A percentile compares a stretch with the other conserved stretches of the same genome.
Conservation (phyloP, 306 rosid genomes). For the Castanea crenata region DNA sequence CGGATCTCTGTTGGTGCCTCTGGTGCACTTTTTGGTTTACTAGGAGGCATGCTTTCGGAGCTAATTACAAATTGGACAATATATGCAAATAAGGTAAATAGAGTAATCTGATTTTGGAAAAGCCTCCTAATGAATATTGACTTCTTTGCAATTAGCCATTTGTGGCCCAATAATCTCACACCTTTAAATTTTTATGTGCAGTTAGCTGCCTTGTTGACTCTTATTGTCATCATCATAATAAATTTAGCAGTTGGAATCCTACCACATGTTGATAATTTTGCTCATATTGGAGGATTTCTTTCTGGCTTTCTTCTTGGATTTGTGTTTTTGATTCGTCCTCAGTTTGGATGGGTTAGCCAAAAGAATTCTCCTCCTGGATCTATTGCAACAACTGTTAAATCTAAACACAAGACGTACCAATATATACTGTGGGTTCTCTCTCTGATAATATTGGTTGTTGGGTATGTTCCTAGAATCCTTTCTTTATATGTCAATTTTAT, state of each 20-base stretch:
- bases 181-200: constrained; percentile 31
- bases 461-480: constrained; percentile 35
- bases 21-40: constrained; percentile 85
- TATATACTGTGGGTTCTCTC: constrained; percentile 63
- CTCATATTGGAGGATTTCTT: constrained; percentile 84
- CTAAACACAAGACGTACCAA: constrained; percentile 71
- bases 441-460: constrained; percentile 45
- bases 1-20: constrained; percentile 92
- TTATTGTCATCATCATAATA: constrained; percentile 46
- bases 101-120: not conserved
- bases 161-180: constrained; percentile 20
- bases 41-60: constrained; percentile 90
- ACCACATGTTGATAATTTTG: constrained; percentile 90
- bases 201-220: constrained; percentile 67
- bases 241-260: constrained; percentile 83
- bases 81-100: constrained; percentile 74
- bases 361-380: constrained; percentile 23
- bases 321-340: constrained; percentile 70
- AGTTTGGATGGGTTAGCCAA: constrained; percentile 64
- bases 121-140: constrained; percentile 12
- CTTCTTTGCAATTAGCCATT: not conserved
- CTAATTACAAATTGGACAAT: constrained; percentile 85
- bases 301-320: constrained; percentile 90
- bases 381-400: constrained; percentile 32
- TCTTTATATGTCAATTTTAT: constrained; percentile 3